phyloP scores from a whole-genome alignment of 2,329 filamentous ascomycete species.

The Venturia asperata region DNA sequence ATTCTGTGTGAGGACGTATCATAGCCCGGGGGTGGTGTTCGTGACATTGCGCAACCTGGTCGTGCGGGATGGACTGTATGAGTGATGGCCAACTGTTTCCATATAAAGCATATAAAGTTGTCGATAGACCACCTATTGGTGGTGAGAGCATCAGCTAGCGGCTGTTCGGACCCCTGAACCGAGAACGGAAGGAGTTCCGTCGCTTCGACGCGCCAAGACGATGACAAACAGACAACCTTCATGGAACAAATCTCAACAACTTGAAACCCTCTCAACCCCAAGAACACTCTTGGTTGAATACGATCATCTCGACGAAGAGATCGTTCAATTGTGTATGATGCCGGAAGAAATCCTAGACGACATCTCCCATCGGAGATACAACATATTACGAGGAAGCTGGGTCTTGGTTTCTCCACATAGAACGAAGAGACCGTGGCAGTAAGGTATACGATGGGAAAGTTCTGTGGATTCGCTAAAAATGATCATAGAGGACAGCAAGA shows the following conservation, averaged over 20 bases:
- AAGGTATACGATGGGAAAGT: constrained; percentile 28
- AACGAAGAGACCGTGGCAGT: constrained; percentile 98
- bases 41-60: constrained; percentile 25
- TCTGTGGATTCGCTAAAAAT: not conserved
- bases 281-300: not conserved
- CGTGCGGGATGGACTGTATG: not conserved
- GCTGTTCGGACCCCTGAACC: not conserved
- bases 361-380: constrained; percentile 92
- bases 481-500: constrained; percentile 41
- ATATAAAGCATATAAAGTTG: not conserved
- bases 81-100: not conserved
- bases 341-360: constrained; percentile 63
- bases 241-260: not conserved
- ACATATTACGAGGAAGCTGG: constrained; percentile 83
- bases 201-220: not conserved
- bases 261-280: not conserved
- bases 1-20: constrained; percentile 25
- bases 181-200: not conserved
- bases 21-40: constrained; percentile 27
- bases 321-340: not conserved
- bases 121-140: constrained; percentile 13
- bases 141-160: not conserved
- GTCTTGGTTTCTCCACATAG: constrained; percentile 92
- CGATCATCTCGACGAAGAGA: not conserved
- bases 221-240: constrained; percentile 1